Evolutionary conservation across 257 asterid species (phyloP), one percentile per base, ranked within the genome.

Genomic region (Leptodermis oblonga): DNA sequence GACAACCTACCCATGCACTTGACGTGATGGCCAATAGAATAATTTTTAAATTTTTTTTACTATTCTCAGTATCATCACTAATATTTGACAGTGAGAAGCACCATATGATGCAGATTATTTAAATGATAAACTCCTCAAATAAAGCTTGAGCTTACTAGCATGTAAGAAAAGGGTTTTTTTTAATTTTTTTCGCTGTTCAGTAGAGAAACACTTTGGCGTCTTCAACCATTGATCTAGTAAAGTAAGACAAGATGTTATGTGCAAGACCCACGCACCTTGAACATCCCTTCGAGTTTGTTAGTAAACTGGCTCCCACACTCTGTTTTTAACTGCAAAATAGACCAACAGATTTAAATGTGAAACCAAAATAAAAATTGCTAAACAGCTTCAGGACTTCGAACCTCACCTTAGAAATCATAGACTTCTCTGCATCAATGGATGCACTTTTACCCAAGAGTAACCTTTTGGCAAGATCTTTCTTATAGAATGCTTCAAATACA

Each of bases 281-380:
- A 94, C 98, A 89, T 94, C 73, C 97, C 98, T 82, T 94, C 98
- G 30, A 94, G 96, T 84, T 94, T 94, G 87, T 89, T 94, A 20
- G 98, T 94, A 73, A 94, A 91, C 77, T 91, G 99, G 83, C 99
- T 94, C 68, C 99, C 99, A 22, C 99, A 93, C 84, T 94, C 99
- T 0, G 97, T 94, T 80, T 94, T 94, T 74, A 94, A 82, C 99
- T 94, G 76, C 71, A 72, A 74, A 48, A 34, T 36, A 15, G 22
- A 31, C 26, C 59, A 18, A 68, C 49, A 53, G 37, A 46, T 71
- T 52, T 62, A 74, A 26, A 73, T n/a, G 68, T 65, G 72, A 58
- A 36, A 30, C 52, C 49, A 53, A 37, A 76, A 30, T 64, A 31
- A 71, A 55, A 71, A 42, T 41, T 25, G 46, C 58, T 48, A 34